Conservation (phyloP, 768 basidiomycete species). For the Calocybe gangraenosa region DNA sequence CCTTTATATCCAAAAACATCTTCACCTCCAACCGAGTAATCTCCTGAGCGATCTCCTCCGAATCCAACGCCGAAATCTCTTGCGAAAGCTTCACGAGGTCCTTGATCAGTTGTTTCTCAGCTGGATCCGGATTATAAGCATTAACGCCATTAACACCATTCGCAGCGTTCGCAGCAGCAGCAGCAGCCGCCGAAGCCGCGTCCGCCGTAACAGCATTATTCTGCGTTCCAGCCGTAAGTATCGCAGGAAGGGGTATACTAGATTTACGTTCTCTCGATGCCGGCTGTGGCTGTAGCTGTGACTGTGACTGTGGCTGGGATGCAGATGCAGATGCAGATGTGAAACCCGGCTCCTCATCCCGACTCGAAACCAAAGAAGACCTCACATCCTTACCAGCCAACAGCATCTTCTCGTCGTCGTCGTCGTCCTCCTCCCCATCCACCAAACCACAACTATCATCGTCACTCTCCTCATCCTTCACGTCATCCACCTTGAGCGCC, state of each 20-base stretch:
- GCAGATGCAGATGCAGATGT: slow-evolving; percentile 15
- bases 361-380: no score
- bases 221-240: slow-evolving; percentile 28
- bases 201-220: slow-evolving; percentile 21
- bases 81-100: slow-evolving; percentile 57
- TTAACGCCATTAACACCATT: no score
- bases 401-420: slow-evolving; percentile 12
- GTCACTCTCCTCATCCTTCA: slow-evolving; percentile 53
- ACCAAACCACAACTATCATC: slow-evolving; percentile 45
- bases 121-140: slow-evolving; percentile 32
- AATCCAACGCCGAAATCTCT: slow-evolving; percentile 52
- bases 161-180: no score
- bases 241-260: slow-evolving; percentile 57
- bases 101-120: slow-evolving; percentile 57
- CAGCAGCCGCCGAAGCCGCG: no score
- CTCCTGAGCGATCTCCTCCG: slow-evolving; percentile 76
- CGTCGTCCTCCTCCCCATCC: slow-evolving; percentile 49
- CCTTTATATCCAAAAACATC: slow-evolving; percentile 74
- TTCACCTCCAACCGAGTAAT: slow-evolving; percentile 73
- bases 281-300: slow-evolving; percentile 13
- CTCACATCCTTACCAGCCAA: no score
- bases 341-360: no score
- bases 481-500: slow-evolving; percentile 65
- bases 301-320: slow-evolving; percentile 19
- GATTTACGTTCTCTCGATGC: slow-evolving; percentile 59